Evolutionary conservation across 176 grass and related monocot species (phyloP).

Genomic region (Rhynchospora breviuscula): DNA sequence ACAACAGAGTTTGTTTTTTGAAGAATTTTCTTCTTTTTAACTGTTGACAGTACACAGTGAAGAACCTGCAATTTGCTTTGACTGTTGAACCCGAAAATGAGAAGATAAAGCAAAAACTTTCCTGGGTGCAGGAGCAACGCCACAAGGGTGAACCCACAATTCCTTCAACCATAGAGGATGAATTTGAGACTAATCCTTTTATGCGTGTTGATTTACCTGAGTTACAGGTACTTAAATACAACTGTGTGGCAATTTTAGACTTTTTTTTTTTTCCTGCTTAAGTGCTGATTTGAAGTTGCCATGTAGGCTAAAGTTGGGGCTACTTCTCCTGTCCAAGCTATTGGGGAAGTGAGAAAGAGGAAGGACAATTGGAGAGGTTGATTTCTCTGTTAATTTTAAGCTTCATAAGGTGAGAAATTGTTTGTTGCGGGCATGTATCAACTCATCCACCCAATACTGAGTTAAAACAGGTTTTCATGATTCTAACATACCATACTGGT

Average conservation of each 20-base stretch:
- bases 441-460: neutral
- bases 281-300: constrained; percentile 5
- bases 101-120: constrained; percentile 67
- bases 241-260: neutral
- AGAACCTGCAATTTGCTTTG: constrained; percentile 69
- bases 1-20: neutral
- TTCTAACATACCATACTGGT: neutral
- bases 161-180: constrained; percentile 80
- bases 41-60: constrained; percentile 63
- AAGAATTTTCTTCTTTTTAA: neutral
- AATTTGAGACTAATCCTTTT: constrained; percentile 90
- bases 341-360: constrained; percentile 61
- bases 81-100: constrained; percentile 78
- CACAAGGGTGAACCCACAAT: constrained; percentile 50
- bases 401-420: constrained; percentile 8
- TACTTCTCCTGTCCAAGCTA: constrained; percentile 50
- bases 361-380: constrained; percentile 96
- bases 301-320: constrained; percentile 60
- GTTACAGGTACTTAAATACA: constrained; percentile 53
- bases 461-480: neutral
- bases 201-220: constrained; percentile 81
- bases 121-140: constrained; percentile 68
- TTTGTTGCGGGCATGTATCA: neutral
- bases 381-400: constrained; percentile 22
- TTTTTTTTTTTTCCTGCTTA: neutral